Percentiles rank a stretch among this genome's conserved stretches.
phyloP scores from a whole-genome alignment of 768 basidiomycete genomes.

The Tricholomella constricta region DNA sequence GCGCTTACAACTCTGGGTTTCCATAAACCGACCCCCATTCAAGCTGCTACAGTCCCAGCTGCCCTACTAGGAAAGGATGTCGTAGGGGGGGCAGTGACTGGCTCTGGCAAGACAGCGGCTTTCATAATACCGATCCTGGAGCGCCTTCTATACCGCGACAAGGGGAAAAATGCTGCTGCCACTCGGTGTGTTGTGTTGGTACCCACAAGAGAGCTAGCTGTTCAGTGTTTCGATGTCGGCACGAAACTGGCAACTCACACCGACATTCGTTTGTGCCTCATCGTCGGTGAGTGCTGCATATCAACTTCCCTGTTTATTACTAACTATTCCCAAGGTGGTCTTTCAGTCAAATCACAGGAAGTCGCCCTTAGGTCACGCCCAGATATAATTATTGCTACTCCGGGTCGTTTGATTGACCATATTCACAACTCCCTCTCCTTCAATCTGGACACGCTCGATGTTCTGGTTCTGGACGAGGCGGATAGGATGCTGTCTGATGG shows the following conservation, averaged over 20 bases:
- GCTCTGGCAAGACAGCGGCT: conserved; percentile 97
- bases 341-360: conserved; percentile 94
- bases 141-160: conserved; percentile 88
- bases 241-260: conserved; percentile 83
- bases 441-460: conserved; percentile 87
- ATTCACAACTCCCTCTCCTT: conserved; percentile 94
- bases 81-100: conserved; percentile 94
- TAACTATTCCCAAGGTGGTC: conserved; percentile 60
- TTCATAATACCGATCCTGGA: conserved; percentile 95
- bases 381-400: conserved; percentile 94
- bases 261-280: conserved; percentile 88
- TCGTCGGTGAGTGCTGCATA: conserved; percentile 66
- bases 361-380: conserved; percentile 80
- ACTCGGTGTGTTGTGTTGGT: conserved; percentile 90
- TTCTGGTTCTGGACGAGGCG: conserved; percentile 95
- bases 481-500: conserved; percentile 97
- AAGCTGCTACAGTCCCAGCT: conserved; percentile 90
- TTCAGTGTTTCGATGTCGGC: conserved; percentile 94
- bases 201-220: conserved; percentile 93
- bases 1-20: conserved; percentile 84
- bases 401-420: conserved; percentile 97
- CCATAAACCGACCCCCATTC: conserved; percentile 90
- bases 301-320: conserved; percentile 9
- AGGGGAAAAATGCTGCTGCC: conserved; percentile 82
- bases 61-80: conserved; percentile 95